Evolutionary conservation across 2,329 filamentous ascomycete genomes (phyloP).

Genomic region (Emydomyces testavorans): DNA sequence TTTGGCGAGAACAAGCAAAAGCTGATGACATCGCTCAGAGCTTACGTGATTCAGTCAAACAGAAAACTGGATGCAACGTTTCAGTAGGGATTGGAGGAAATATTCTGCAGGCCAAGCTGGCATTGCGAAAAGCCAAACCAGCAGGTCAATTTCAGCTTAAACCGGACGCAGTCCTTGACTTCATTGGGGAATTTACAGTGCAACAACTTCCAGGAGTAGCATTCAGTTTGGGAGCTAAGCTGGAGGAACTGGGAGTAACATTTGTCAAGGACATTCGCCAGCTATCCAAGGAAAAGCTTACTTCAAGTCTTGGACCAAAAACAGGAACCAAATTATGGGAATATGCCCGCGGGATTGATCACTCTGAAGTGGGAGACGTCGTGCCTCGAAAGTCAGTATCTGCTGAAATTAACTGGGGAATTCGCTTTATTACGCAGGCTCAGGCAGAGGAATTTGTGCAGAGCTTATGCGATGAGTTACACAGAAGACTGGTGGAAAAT

Average conservation of each 20-base stretch:
- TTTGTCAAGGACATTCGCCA: conserved; percentile 73
- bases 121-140: conserved; percentile 82
- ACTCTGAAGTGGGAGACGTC: conserved; percentile 72
- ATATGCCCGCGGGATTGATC: conserved; percentile 80
- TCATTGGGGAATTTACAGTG: conserved; percentile 67
- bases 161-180: conserved; percentile 63
- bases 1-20: conserved; percentile 66
- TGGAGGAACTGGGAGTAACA: conserved; percentile 75
- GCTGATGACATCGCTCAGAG: conserved; percentile 58
- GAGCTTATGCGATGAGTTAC: conserved; percentile 74
- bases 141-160: conserved; percentile 84
- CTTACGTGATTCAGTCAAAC: conserved; percentile 59
- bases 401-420: conserved; percentile 96
- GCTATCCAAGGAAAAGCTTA: conserved; percentile 62
- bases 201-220: conserved; percentile 85
- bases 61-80: conserved; percentile 69
- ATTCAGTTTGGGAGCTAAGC: conserved; percentile 71
- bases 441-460: conserved; percentile 87
- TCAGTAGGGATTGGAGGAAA: conserved; percentile 89
- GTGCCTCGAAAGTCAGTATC: conserved; percentile 85
- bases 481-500: conserved; percentile 68
- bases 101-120: conserved; percentile 82
- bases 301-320: conserved; percentile 69
- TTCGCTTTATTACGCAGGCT: conserved; percentile 80
- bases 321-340: conserved; percentile 86